Percentiles rank a stretch among this genome's conserved stretches.
These are phyloP conservation scores for Boletus sp. DNA, from an alignment of 768 basidiomycete species.

Conservation along the genomic window DNA sequence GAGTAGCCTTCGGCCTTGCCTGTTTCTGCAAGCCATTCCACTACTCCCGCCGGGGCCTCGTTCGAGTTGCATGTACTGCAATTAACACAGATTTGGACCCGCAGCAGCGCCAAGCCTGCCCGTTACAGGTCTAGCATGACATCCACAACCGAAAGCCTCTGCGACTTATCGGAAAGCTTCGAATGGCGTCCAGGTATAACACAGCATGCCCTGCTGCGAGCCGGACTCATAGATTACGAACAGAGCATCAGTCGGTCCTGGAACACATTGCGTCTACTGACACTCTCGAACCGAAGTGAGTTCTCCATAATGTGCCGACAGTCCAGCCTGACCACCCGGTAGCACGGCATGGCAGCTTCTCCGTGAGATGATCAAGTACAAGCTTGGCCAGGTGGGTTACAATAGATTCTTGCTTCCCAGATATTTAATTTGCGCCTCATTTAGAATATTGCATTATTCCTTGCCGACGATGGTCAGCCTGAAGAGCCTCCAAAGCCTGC, in stretches of 20 bases:
- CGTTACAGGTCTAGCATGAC: slow-evolving; percentile 13
- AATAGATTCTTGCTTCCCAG: not conserved
- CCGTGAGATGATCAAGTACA: slow-evolving; percentile 70
- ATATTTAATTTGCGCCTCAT: not conserved
- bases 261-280: slow-evolving; percentile 66
- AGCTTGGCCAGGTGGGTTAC: slow-evolving; percentile 57
- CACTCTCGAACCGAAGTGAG: slow-evolving; percentile 51
- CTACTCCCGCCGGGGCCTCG: too few species aligned
- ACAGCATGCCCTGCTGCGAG: not conserved
- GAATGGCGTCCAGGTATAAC: slow-evolving; percentile 54
- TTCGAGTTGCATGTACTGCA: too few species aligned
- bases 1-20: too few species aligned
- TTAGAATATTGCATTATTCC: slow-evolving; percentile 53
- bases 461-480: slow-evolving; percentile 37
- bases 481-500: slow-evolving; percentile 44
- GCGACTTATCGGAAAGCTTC: slow-evolving; percentile 30
- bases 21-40: too few species aligned
- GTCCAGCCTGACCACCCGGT: slow-evolving; percentile 16
- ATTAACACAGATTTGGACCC: not conserved
- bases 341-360: slow-evolving; percentile 71
- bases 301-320: not conserved
- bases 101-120: not conserved
- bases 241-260: slow-evolving; percentile 60
- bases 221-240: slow-evolving; percentile 6
- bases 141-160: slow-evolving; percentile 11